A percentile compares a stretch with the other conserved stretches of the same genome.
phyloP scores from a whole-genome alignment of 768 basidiomycete genomes.

The Suillus occidentalis region DNA sequence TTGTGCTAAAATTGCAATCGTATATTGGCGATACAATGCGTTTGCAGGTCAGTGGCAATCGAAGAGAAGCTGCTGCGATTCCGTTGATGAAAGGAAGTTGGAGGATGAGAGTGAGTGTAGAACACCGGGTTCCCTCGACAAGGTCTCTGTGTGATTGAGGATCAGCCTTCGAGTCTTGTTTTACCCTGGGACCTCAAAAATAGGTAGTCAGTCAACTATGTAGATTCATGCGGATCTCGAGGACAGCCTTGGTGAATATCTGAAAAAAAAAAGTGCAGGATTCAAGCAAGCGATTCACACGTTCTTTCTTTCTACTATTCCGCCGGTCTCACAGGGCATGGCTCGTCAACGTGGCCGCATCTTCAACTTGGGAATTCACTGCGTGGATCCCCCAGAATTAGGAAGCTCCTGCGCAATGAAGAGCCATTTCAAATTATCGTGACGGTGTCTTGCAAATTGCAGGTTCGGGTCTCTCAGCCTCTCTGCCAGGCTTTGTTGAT shows the following conservation, averaged over 20 bases:
- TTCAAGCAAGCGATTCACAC: constrained; percentile 6
- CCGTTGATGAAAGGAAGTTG: background rate
- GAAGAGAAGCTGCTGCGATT: background rate
- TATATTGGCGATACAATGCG: background rate
- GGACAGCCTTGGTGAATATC: background rate
- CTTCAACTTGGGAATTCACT: constrained; percentile 24
- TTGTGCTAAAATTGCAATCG: background rate
- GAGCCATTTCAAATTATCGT: background rate
- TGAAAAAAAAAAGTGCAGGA: background rate
- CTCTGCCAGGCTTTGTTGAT: background rate
- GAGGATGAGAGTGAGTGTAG: background rate
- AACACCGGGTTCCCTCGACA: background rate
- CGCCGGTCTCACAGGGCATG: constrained; percentile 28
- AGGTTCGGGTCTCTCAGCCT: constrained; percentile 1
- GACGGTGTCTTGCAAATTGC: background rate
- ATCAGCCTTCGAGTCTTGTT: background rate
- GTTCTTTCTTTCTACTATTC: constrained; percentile 11
- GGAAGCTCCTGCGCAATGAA: background rate
- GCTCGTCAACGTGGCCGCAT: constrained; percentile 12
- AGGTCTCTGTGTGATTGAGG: background rate
- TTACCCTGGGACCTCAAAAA: background rate
- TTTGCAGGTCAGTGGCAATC: background rate
- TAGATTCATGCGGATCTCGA: background rate
- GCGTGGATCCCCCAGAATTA: constrained; percentile 21
- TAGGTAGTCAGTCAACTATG: background rate